phyloP scores from a whole-genome alignment of 306 rosid species.

The Fragaria ananassa region DNA sequence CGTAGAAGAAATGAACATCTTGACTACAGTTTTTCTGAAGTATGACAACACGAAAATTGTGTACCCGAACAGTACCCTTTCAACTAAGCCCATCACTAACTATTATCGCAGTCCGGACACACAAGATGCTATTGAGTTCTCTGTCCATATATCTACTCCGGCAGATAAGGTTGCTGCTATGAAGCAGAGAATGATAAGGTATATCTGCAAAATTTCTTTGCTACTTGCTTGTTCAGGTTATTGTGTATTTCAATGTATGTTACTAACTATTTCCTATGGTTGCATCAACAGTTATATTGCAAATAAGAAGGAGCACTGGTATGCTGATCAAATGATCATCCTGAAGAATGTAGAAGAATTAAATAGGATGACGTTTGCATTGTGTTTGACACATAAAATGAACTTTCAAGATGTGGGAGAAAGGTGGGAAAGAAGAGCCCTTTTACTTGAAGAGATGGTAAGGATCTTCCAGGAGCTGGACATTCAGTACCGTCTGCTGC shows the following conservation, averaged over 20 bases:
- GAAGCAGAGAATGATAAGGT: conserved; percentile 66
- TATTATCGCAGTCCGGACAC: conserved; percentile 93
- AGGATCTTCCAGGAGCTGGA: conserved; percentile 73
- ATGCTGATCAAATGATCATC: conserved; percentile 52
- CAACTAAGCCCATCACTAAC: conserved; percentile 66
- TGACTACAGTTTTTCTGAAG: conserved; percentile 77
- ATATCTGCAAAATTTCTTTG: conserved; percentile 2
- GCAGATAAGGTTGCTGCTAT: conserved; percentile 51
- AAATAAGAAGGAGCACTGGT: conserved; percentile 86
- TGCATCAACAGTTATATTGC: conserved; percentile 60
- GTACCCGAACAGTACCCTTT: conserved; percentile 68
- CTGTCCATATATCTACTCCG: conserved; percentile 70
- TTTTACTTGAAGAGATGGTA: conserved; percentile 67
- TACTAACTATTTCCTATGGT: conserved; percentile 3
- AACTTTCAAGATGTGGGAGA: conserved; percentile 86
- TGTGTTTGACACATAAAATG: conserved; percentile 75
- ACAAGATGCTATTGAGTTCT: conserved; percentile 72
- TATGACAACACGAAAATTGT: conserved; percentile 56
- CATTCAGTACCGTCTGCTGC: conserved; percentile 66
- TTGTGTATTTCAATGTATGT: neutral
- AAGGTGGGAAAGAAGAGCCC: conserved; percentile 54
- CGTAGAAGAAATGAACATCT: conserved; percentile 96
- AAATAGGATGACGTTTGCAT: conserved; percentile 49
- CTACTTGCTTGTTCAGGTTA: neutral
- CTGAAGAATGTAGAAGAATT: conserved; percentile 51